Conservation (phyloP, 306 rosid genomes). For the Leucaena leucocephala region DNA sequence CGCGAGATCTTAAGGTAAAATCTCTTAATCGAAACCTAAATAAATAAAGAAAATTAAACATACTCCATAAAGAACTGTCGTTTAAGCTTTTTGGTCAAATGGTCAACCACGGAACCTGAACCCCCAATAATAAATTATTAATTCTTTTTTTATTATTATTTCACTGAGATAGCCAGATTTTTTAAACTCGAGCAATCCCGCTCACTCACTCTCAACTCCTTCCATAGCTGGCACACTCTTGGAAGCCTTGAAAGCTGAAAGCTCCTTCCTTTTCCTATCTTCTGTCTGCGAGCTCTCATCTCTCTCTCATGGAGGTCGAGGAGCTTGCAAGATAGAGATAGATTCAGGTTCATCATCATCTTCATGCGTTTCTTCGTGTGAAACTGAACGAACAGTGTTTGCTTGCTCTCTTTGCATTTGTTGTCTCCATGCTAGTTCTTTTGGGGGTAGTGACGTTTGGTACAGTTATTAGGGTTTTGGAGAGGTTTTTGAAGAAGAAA, state of each 20-base stretch:
- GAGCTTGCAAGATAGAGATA: slow-evolving; percentile 51
- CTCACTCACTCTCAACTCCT: slow-evolving; percentile 14
- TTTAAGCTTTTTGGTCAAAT: slow-evolving; percentile 32
- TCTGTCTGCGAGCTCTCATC: slow-evolving; percentile 42
- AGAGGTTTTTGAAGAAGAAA: not conserved
- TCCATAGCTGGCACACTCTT: slow-evolving; percentile 29
- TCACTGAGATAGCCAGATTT: slow-evolving; percentile 10
- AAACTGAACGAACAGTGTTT: not conserved
- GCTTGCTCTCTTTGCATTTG: not conserved
- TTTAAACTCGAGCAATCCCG: slow-evolving; percentile 41
- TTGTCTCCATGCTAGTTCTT: slow-evolving; percentile 11
- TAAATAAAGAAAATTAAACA: not conserved
- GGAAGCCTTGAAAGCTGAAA: slow-evolving; percentile 17
- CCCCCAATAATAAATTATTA: slow-evolving; percentile 2
- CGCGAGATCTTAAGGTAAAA: slow-evolving; percentile 28
- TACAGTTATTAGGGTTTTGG: slow-evolving; percentile 15
- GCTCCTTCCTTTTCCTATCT: not conserved
- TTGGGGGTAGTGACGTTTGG: not conserved
- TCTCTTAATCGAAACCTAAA: slow-evolving; percentile 11
- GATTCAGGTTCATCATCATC: slow-evolving; percentile 55
- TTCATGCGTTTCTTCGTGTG: not conserved
- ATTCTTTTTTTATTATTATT: not conserved
- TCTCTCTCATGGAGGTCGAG: slow-evolving; percentile 43
- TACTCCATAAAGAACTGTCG: slow-evolving; percentile 29
- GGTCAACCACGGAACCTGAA: slow-evolving; percentile 21